Percentiles rank a stretch among this genome's conserved stretches.
These are phyloP conservation scores for Rhinocladiella similis DNA, from an alignment of 2,329 filamentous ascomycete genomes.

Conservation along the genomic window DNA sequence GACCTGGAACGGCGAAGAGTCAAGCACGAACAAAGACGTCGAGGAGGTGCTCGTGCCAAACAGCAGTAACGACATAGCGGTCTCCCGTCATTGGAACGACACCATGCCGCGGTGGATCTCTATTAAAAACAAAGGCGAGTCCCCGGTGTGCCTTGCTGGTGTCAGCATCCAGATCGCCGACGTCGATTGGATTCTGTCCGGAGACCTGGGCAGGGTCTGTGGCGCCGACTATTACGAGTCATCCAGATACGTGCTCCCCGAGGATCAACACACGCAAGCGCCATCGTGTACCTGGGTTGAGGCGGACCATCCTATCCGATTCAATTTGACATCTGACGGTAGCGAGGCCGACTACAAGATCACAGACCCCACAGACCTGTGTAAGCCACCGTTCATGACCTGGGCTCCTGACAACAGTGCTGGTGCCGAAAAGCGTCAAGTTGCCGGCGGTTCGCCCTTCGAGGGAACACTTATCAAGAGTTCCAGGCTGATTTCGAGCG, in stretches of 20 bases:
- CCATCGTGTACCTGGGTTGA: background rate
- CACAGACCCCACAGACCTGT: background rate
- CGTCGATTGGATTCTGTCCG: background rate
- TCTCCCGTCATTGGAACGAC: too few relatives aligned
- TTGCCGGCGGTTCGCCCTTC: background rate
- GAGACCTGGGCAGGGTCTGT: background rate
- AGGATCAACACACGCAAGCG: background rate
- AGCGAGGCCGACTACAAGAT: background rate
- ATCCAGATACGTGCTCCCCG: background rate
- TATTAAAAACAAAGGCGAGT: background rate
- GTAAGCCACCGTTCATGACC: background rate
- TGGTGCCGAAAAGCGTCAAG: background rate
- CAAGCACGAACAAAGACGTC: too few relatives aligned
- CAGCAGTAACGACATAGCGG: too few relatives aligned
- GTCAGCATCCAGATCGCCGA: background rate
- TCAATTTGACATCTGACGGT: background rate
- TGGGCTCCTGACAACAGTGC: background rate
- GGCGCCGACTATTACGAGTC: background rate
- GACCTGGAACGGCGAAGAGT: too few relatives aligned
- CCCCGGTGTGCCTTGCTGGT: background rate
- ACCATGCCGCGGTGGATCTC: background rate
- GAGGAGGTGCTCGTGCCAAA: too few relatives aligned
- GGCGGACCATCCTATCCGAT: background rate
- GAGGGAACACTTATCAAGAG: constrained; percentile 1
- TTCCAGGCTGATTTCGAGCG: background rate